Evolutionary conservation across 31 red algal genomes (phyloP), one percentile per base, ranked within the genome.

Genomic region (Bonnemaisonia californica): DNA sequence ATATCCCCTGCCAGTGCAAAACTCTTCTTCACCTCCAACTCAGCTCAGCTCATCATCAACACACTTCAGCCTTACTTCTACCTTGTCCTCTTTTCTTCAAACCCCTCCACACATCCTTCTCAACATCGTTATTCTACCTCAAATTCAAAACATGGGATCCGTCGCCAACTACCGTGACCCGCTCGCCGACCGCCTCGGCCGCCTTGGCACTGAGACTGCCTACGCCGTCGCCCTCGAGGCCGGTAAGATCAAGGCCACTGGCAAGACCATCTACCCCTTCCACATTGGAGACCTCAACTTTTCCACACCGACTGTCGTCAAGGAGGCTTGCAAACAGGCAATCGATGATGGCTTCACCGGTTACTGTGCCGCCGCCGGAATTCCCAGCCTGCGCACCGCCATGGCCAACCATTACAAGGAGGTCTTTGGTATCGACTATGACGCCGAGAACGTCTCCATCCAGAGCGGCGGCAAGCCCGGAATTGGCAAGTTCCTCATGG

Each of bases 391-490:
- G 23, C 82, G 89, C 23, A 40, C 62, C 4, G 81, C 89, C 13
- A 3, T 92, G 3, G 89, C 89, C 13, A 57, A 79, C 63, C 81
- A 92, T 45, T 85, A 86, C 82, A 86, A 85, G 26, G 61, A 92
- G 35, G 77, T 75, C 34, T 86, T 85, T 41, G 76, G 76, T 31
- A 47, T 92, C 2, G 33, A 48, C 27, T 85, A 76, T 39, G 30
- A 41, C 18, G 63, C 90, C 3, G 54, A 85, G 23, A 93, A 90
- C 33, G 95, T 97, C 35, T 76, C 82, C 61, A 85, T 97, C 35
- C 82, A 87, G 59, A 81, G 85, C 3, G 95, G 95, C 4, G 95
- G 82, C 28, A 97, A 97, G 62, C 95, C 95, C 12, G 95, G 90
- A 16, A 86, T 97, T 45, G 80, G 73, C 19, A 84, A 88, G 45